Base-by-base conservation (phyloP, 441 rosid genomes). In the Erodium moschatum region DNA sequence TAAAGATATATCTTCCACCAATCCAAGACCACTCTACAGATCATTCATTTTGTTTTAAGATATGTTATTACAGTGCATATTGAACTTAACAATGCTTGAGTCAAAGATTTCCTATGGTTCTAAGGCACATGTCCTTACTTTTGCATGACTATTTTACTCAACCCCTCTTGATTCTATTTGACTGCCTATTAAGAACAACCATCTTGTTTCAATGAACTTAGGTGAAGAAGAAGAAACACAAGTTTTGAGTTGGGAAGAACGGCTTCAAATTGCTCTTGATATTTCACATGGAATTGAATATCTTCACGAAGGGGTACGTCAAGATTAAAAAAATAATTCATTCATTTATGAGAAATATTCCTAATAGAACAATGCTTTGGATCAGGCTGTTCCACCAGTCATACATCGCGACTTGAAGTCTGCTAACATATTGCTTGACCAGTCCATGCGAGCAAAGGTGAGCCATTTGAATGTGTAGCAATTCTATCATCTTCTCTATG, bases 381-480 rank as follows among this genome's bases (percentile, higher is more conserved):
- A 71, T 73, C 87, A 86, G 96, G 99, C 96, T 7, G 93, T 89
- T 29, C 99, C 98, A 8, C 92, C 96, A 0, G 95, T 92, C 69
- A 85, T 95, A 61, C 99, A 95, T 69, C 92, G 98, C 7, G 99
- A 95, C 73, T 76, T 95, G 12, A 95, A 95, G 81, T 90, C 98
- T 3, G 92, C 98, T n/a, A 92, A 95, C 77, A 92, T 95, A 72
- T 74, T 95, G 76, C 76, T 95, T 81, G 99, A 92, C 77, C 83
- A 74, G 48, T 87, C 87, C 63, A 90, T 89, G 99, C 83, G 96
- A 78, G 99, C 99, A 67, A 90, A 90, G 90, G 98, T 92, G 50
- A 81, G 79, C 67, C 38, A 71, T 33, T 54, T 54, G 24, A 16
- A 18, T 54, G 21, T 19, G 9, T 35, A 35, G 31, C 31, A 29